Base-by-base conservation (phyloP, 257 asterid species). In the Paraleonurus japonicus region DNA sequence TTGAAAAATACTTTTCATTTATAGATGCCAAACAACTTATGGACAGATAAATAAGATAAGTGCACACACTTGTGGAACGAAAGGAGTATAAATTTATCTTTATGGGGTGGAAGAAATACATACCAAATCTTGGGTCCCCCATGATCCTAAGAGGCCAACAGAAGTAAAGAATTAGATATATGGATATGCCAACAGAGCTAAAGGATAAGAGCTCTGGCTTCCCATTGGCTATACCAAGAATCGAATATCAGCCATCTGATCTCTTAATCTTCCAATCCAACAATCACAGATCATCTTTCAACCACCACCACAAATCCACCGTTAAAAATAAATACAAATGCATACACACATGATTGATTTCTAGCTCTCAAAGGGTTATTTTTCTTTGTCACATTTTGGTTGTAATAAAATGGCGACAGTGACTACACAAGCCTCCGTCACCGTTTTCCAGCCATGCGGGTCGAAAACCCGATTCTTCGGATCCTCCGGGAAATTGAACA, bases 381-480 rank as follows among this genome's bases (percentile, higher is more conserved):
- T 4, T 47, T 41, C 48, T 20, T 53, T 15, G 1, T 32, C 55
- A 47, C 24, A 39, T 11, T 1, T 23, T 26, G 71, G 28, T 59
- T 10, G 54, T 61, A 60, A 19, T 20, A 48, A 39, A 27, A 89
- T 95, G 97, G 95, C 97, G 75, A 51, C 98, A 0, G 92, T 87
- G 71, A 84, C 88, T 7, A 73, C 96, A 27, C 95, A 88, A 67
- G 90, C 99, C 58, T 84, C 96, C 19, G 84, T 81, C 53, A 86
- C 92, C 24, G 85, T 75, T 67, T 86, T 88, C 87, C 85, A 89
- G 81, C 96, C 98, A 9, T 77, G 85, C 47, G 65, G 86, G 41
- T 60, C 86, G 7, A 87, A 76, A 65, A 75, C 87, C 71, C 83
- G 90, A 48, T 94, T 95, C 80, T 67, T 88, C 4, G 99, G 99